These are phyloP conservation scores for Crassisporium funariophilum DNA, from an alignment of 768 basidiomycete genomes.

Conservation along the genomic window DNA sequence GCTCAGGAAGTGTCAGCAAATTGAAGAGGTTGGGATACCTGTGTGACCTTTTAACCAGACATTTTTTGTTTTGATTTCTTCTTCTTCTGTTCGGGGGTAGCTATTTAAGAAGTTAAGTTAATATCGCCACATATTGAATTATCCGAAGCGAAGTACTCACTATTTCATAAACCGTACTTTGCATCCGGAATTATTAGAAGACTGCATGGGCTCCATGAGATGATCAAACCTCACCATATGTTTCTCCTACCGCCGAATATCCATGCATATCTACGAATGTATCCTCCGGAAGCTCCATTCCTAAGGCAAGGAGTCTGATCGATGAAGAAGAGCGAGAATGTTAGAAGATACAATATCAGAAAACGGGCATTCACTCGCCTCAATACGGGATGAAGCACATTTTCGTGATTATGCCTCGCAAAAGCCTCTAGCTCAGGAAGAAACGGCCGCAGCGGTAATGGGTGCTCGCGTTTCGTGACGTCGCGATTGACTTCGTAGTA, in stretches of 20 bases:
- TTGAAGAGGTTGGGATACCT: slow-evolving; percentile 38
- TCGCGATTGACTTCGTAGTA: slow-evolving; percentile 56
- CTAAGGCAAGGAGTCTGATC: slow-evolving; percentile 48
- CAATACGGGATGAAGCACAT: slow-evolving; percentile 51
- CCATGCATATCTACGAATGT: slow-evolving; percentile 49
- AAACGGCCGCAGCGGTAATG: slow-evolving; percentile 49
- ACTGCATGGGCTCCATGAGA: neutral
- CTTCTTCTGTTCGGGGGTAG: slow-evolving; percentile 50
- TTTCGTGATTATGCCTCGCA: slow-evolving; percentile 49
- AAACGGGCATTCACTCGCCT: slow-evolving; percentile 26
- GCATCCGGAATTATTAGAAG: neutral
- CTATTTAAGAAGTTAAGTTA: slow-evolving; percentile 26
- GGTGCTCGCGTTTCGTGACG: slow-evolving; percentile 49
- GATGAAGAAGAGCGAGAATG: neutral
- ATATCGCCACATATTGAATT: neutral
- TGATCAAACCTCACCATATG: slow-evolving; percentile 37
- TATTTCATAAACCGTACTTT: slow-evolving; percentile 71
- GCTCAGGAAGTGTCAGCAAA: neutral
- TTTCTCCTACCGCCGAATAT: slow-evolving; percentile 43
- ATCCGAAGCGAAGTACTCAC: slow-evolving; percentile 32
- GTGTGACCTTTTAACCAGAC: slow-evolving; percentile 67
- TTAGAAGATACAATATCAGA: neutral
- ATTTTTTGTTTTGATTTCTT: slow-evolving; percentile 51
- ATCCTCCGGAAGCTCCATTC: slow-evolving; percentile 58
- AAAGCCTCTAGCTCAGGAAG: slow-evolving; percentile 56